Evolutionary conservation across 345 rosid species (phyloP), one percentile per base, ranked within the genome.

Genomic region (Pseudoturritis turrita): DNA sequence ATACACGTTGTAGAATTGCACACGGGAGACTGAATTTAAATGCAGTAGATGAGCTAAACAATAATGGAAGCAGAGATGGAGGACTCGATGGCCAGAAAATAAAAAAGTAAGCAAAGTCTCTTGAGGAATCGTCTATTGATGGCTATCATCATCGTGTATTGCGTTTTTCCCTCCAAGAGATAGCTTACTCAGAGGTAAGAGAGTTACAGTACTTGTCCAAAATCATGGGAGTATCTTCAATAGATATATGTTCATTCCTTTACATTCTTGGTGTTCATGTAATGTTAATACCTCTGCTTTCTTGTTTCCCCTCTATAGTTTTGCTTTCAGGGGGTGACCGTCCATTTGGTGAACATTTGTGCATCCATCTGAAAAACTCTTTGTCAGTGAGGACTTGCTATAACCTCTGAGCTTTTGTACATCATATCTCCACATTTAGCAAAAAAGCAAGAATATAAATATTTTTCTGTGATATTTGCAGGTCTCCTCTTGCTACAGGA

Each of bases 161-260:
- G 88, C 49, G 81, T 87, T 60, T 87, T 65, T 85, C 89, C 5
- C 84, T 85, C 36, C 88, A 87, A 47, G 88, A 87, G 76, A 82
- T 87, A 35, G 92, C 88, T 72, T 87, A 87, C 55, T 57, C 79
- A 11, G 89, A 87, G 80, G 92, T 83, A 74, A 73, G 80, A 47
- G 5, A 45, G 46, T 33, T 15, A 45, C 25, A 22, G 13, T 45
- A 44, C 47, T 57, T 45, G 3, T 29, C 18, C 21, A 58, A 4
- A 52, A 14, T 52, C 35, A 14, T 26, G 36, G 11, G 13, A 26
- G 2, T 21, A 49, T 26, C 33, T 52, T 52, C 11, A 52, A 13
- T 25, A 25, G 26, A 25, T 29, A 4, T 5, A 29, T n/a, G n/a
- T 29, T 33, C 10, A 53, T n/a, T 8, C 18, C 9, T 28, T 59